A percentile compares a stretch with the other conserved stretches of the same genome.
These are phyloP conservation scores for Pichia eremophila DNA, from an alignment of 805 yeast species.

Conservation along the genomic window DNA sequence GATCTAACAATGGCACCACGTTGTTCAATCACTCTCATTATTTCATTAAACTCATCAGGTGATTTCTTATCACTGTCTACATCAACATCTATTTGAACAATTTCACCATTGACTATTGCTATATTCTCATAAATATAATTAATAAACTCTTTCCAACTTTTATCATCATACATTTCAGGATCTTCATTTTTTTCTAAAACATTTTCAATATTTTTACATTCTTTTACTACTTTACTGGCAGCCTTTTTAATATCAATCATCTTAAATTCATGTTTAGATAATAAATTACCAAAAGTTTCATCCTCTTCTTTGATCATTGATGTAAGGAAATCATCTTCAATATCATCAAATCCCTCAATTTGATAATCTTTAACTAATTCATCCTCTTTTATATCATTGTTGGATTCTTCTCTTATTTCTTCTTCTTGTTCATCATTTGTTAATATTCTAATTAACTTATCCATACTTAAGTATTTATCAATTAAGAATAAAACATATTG, in stretches of 20 bases:
- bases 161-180: constrained; percentile 11
- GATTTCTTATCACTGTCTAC: too few species aligned
- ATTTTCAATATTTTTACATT: constrained; percentile 9
- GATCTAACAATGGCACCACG: not conserved
- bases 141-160: constrained; percentile 10
- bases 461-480: constrained; percentile 53
- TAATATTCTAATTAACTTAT: constrained; percentile 38
- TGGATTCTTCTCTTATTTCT: not conserved
- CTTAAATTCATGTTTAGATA: constrained; percentile 15
- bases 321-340: constrained; percentile 53
- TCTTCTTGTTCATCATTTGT: constrained; percentile 9
- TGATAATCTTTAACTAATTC: constrained; percentile 10
- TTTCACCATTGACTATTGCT: not conserved
- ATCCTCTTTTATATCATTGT: not conserved
- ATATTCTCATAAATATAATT: constrained; percentile 8
- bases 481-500: constrained; percentile 63
- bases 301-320: constrained; percentile 30
- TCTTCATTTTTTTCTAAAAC: constrained; percentile 15
- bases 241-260: constrained; percentile 20
- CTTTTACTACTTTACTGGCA: not conserved
- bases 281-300: constrained; percentile 19
- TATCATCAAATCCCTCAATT: constrained; percentile 37
- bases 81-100: not conserved
- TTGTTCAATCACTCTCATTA: not conserved
- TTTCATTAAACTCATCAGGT: not conserved